phyloP scores from a whole-genome alignment of 768 basidiomycete genomes.

The Russula griseocarnosa region DNA sequence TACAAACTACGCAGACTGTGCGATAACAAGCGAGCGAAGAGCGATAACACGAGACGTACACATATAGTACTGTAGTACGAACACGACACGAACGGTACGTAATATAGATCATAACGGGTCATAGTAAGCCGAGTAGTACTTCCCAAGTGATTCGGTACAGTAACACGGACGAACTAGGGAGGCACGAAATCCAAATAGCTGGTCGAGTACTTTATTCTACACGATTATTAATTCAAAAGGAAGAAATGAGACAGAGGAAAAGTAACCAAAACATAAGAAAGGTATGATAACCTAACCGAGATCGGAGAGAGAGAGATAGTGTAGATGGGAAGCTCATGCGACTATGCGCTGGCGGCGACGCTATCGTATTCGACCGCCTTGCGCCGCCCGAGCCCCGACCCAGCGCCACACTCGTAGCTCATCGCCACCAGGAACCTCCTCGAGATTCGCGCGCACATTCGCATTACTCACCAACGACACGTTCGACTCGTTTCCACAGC shows the following conservation, averaged over 20 bases:
- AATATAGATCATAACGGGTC: constrained; percentile 20
- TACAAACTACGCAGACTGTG: neutral
- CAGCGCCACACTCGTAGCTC: constrained; percentile 89
- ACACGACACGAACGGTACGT: constrained; percentile 9
- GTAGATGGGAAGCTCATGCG: constrained; percentile 8
- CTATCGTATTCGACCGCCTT: constrained; percentile 22
- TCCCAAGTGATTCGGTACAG: neutral
- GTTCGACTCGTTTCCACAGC: constrained; percentile 81
- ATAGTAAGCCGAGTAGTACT: neutral
- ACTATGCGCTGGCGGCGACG: constrained; percentile 30
- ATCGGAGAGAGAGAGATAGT: neutral
- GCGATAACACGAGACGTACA: constrained; percentile 24
- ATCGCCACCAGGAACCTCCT: constrained; percentile 81
- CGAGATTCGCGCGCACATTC: constrained; percentile 80
- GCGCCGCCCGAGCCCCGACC: constrained; percentile 52
- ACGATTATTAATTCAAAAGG: neutral
- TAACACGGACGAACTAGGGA: neutral
- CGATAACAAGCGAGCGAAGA: constrained; percentile 15
- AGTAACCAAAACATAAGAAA: constrained; percentile 20
- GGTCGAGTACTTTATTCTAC: constrained; percentile 14
- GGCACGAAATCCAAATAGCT: neutral
- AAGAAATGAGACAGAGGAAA: neutral
- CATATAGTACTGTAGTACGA: constrained; percentile 18
- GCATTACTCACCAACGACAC: constrained; percentile 85
- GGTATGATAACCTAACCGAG: constrained; percentile 22